Conservation (phyloP, 345 rosid genomes). For the Barbarea vulgaris region DNA sequence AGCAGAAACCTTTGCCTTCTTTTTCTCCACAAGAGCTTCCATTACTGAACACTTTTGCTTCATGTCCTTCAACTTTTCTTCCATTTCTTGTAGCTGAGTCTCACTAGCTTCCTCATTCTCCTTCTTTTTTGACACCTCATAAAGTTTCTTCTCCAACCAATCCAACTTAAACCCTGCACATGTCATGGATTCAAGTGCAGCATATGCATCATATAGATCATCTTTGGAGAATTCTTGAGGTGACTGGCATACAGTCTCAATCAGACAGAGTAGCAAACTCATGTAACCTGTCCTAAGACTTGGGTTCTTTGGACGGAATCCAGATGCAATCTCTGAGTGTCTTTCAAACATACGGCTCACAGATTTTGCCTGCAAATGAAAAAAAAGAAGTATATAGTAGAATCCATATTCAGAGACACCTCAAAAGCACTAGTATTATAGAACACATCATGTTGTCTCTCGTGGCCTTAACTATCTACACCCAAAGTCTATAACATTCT, state of each 20-base stretch:
- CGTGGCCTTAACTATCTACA: not conserved
- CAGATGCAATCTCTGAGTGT: not conserved
- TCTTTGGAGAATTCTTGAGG: no score
- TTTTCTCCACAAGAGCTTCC: not conserved
- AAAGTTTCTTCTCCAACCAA: conserved; percentile 10
- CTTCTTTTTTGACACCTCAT: not conserved
- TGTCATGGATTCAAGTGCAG: not conserved
- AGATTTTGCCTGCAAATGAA: not conserved
- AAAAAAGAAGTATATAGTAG: not conserved
- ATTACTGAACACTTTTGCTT: not conserved
- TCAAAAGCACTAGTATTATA: not conserved
- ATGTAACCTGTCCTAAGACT: not conserved
- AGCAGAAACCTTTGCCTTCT: not conserved
- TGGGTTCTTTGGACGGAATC: not conserved
- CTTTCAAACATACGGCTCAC: not conserved
- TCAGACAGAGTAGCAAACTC: not conserved
- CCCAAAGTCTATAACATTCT: not conserved
- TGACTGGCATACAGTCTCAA: not conserved
- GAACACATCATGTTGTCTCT: no score
- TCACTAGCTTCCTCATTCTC: no score
- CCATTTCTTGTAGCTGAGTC: not conserved
- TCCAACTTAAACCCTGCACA: conserved; percentile 15
- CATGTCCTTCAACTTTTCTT: not conserved
- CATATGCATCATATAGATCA: not conserved
- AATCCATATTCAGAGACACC: not conserved